These are phyloP conservation scores for Tetradesmus lagerheimii DNA, from an alignment of 139 green algal genomes.

Conservation along the genomic window DNA sequence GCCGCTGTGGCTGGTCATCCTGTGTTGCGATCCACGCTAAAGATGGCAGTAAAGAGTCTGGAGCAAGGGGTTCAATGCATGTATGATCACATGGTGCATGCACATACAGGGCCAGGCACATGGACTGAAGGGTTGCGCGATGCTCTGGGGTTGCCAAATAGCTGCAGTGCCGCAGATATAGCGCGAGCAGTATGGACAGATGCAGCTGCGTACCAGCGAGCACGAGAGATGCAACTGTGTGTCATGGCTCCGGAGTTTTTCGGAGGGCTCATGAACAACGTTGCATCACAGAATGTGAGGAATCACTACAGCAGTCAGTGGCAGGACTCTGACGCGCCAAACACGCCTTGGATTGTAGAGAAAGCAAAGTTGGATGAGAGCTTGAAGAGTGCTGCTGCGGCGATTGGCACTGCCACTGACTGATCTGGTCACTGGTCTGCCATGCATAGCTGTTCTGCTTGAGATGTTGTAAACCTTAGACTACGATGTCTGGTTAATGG, in stretches of 20 bases:
- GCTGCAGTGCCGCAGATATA: background rate
- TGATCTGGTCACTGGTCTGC: no score
- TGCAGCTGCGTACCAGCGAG: background rate
- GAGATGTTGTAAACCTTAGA: no score
- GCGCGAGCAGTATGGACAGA: constrained; percentile 28
- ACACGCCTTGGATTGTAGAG: background rate
- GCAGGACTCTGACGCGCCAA: background rate
- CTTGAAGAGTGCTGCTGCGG: background rate
- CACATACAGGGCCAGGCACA: background rate
- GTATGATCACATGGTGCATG: constrained; percentile 27
- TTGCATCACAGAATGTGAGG: background rate
- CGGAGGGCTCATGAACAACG: background rate
- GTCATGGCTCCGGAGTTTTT: constrained; percentile 15
- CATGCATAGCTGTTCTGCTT: no score
- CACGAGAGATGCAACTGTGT: background rate
- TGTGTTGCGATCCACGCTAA: background rate
- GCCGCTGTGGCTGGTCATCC: constrained; percentile 19
- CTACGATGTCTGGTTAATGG: no score
- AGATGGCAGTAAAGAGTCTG: background rate
- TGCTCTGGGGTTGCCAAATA: background rate
- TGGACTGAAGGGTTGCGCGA: background rate
- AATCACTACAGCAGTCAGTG: background rate
- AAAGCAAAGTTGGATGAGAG: background rate
- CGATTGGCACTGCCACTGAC: background rate
- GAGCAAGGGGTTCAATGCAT: background rate